A percentile compares a stretch with the other conserved stretches of the same genome.
Evolutionary conservation across 495 filamentous ascomycete species (phyloP).

Genomic region (Ramalina intermedia): DNA sequence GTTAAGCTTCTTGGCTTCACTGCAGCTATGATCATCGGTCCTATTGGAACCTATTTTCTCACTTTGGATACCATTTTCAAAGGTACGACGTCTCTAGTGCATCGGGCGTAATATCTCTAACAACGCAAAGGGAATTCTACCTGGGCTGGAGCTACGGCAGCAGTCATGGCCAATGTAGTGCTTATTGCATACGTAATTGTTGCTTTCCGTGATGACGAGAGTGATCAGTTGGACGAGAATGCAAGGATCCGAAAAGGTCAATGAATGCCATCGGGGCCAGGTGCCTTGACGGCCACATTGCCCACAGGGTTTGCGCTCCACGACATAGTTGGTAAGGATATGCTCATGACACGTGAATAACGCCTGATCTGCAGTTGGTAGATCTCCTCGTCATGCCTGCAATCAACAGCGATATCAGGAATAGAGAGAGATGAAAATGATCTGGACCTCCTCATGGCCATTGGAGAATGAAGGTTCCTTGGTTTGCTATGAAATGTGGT

Average conservation of each 20-base stretch:
- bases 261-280: conserved; percentile 18
- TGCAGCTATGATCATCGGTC: conserved; percentile 72
- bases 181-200: conserved; percentile 83
- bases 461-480: too few species aligned
- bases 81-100: conserved; percentile 35
- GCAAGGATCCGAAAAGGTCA: conserved; percentile 47
- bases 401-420: too few species aligned
- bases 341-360: too few species aligned
- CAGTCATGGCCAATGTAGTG: conserved; percentile 81
- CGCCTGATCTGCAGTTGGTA: too few species aligned
- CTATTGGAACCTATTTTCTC: conserved; percentile 77
- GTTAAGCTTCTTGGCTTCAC: conserved; percentile 81
- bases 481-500: too few species aligned
- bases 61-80: conserved; percentile 61
- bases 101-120: conserved; percentile 1
- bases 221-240: conserved; percentile 45
- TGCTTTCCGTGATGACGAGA: conserved; percentile 77
- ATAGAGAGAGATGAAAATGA: too few species aligned
- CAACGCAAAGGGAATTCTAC: conserved; percentile 62
- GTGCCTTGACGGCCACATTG: neutral
- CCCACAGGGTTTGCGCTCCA: too few species aligned
- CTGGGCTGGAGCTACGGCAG: conserved; percentile 69
- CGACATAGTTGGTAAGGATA: too few species aligned
- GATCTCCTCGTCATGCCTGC: too few species aligned
- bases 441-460: too few species aligned